Percentiles rank a stretch among this genome's conserved stretches.
phyloP scores from a whole-genome alignment of 139 green algal genomes.

The Eudorina sp. region DNA sequence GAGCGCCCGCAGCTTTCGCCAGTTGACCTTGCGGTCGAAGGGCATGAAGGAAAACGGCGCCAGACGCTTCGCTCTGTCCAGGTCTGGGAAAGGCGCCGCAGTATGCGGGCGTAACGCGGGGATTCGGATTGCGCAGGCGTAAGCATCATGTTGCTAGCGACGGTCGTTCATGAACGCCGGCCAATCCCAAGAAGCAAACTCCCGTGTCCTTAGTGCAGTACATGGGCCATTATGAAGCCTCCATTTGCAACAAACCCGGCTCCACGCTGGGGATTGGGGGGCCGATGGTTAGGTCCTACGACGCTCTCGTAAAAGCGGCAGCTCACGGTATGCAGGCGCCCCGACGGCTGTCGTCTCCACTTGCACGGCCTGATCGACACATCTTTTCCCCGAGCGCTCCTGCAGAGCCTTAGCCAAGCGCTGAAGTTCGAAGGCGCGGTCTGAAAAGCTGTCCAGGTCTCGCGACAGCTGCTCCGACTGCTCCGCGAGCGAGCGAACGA shows the following conservation, averaged over 20 bases:
- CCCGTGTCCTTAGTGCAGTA: no score
- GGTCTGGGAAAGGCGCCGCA: constrained; percentile 2
- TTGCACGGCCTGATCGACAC: constrained; percentile 31
- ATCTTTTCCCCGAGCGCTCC: not conserved
- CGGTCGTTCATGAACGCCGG: no score
- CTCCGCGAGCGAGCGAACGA: not conserved
- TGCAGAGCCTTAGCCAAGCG: constrained; percentile 36
- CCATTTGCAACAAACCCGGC: no score
- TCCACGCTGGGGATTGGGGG: no score
- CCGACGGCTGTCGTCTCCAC: constrained; percentile 32
- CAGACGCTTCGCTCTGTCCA: constrained; percentile 55
- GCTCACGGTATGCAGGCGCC: constrained; percentile 40
- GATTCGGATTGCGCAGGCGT: no score
- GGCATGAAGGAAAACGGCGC: constrained; percentile 48
- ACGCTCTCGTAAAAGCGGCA: no score
- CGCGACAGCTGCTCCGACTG: constrained; percentile 25
- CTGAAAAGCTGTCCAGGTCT: constrained; percentile 47
- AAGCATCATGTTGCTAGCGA: no score
- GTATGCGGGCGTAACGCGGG: not conserved
- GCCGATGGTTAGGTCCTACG: no score
- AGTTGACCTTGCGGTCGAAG: constrained; percentile 56
- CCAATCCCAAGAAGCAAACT: no score
- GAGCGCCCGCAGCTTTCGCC: constrained; percentile 55
- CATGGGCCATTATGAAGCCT: no score
- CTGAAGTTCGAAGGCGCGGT: constrained; percentile 51